Percentiles rank a stretch among this genome's conserved stretches.
These are phyloP conservation scores for Penicillium desertorum DNA, from an alignment of 495 filamentous ascomycete genomes.

Conservation along the genomic window DNA sequence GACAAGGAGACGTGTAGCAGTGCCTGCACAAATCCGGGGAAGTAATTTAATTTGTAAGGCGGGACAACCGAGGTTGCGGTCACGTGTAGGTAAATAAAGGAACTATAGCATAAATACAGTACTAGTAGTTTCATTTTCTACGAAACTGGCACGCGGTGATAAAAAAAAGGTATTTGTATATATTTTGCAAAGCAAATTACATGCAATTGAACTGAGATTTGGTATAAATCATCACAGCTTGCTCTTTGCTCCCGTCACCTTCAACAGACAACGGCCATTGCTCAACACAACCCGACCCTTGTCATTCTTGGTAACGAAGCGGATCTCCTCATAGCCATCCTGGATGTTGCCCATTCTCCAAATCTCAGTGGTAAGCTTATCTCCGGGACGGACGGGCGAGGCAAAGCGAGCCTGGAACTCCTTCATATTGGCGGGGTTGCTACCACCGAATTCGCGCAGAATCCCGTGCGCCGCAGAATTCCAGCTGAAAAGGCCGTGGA, in stretches of 20 bases:
- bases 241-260: slow-evolving; percentile 56
- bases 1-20: not conserved
- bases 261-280: slow-evolving; percentile 80
- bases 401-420: slow-evolving; percentile 89
- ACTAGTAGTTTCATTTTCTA: not conserved
- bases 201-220: not conserved
- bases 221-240: slow-evolving; percentile 53
- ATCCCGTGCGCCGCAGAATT: slow-evolving; percentile 78
- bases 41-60: not conserved
- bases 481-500: slow-evolving; percentile 85
- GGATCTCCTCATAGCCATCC: slow-evolving; percentile 76
- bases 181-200: not conserved
- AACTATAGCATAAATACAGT: not conserved
- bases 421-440: slow-evolving; percentile 73
- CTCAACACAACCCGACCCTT: slow-evolving; percentile 76
- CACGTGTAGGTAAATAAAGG: slow-evolving; percentile 3
- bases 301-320: slow-evolving; percentile 68
- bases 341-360: slow-evolving; percentile 54
- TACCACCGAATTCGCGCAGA: slow-evolving; percentile 67
- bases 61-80: slow-evolving; percentile 6
- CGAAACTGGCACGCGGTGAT: not conserved
- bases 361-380: slow-evolving; percentile 50
- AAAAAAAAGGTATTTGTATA: not conserved
- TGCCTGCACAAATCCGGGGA: slow-evolving; percentile 2
- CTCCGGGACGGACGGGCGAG: slow-evolving; percentile 73